phyloP scores from a whole-genome alignment of 1,284 basidiomycete species.

The Filobasidium uniguttulatum region DNA sequence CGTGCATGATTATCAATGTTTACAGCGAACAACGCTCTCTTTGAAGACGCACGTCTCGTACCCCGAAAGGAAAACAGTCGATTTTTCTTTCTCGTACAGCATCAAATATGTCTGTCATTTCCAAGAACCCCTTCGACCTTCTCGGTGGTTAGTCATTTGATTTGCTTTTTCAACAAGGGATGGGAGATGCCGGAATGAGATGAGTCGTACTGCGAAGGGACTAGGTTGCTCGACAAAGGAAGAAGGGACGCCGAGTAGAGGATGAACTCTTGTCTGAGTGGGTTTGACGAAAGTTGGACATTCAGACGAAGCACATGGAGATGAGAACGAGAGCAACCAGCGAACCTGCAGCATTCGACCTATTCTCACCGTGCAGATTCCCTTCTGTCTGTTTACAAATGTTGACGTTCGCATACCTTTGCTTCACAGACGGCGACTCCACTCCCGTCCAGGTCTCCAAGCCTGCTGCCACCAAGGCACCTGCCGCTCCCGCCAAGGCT shows the following conservation, averaged over 20 bases:
- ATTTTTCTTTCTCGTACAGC: too few species aligned
- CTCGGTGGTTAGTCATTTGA: conserved; percentile 30
- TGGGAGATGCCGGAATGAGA: background rate
- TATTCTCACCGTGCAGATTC: too few species aligned
- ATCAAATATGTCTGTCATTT: conserved; percentile 36
- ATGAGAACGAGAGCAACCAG: background rate
- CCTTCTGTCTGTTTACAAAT: too few species aligned
- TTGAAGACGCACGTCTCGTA: conserved; percentile 11
- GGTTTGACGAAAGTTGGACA: background rate
- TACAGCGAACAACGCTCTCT: background rate
- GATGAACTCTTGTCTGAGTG: too few species aligned
- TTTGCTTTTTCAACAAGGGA: background rate
- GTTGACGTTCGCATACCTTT: too few species aligned
- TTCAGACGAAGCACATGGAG: background rate
- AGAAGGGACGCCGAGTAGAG: background rate
- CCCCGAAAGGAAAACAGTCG: too few species aligned
- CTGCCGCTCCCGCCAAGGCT: conserved; percentile 18
- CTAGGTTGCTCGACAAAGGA: background rate
- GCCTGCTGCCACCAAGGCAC: conserved; percentile 9
- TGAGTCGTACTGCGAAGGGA: background rate
- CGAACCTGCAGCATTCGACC: too few species aligned
- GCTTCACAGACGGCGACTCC: conserved; percentile 1
- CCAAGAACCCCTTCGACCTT: conserved; percentile 39
- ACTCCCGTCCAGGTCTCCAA: conserved; percentile 13
- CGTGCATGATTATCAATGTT: background rate